These are phyloP conservation scores for Biscogniauxia sp. DNA, from an alignment of 2,329 filamentous ascomycete species.

Conservation along the genomic window DNA sequence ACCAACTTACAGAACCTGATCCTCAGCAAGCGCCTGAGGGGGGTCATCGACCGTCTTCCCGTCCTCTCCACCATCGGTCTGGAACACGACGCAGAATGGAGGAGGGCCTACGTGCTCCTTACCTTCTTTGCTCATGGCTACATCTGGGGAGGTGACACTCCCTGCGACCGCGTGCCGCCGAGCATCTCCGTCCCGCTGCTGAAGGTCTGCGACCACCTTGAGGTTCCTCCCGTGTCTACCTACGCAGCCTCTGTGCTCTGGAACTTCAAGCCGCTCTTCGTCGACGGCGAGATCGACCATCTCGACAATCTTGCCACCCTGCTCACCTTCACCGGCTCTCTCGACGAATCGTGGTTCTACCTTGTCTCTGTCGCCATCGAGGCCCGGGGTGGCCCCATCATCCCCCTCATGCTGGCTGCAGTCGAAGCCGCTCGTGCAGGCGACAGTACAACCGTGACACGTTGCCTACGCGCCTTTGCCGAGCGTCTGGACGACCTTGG, in stretches of 20 bases:
- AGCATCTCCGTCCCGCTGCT: conserved; percentile 82
- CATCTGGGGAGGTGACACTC: conserved; percentile 89
- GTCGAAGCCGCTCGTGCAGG: conserved; percentile 73
- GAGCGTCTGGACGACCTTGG: conserved; percentile 85
- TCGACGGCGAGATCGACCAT: conserved; percentile 75
- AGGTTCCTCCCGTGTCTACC: conserved; percentile 88
- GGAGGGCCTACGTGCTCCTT: conserved; percentile 85
- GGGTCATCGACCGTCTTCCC: conserved; percentile 76
- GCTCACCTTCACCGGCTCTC: conserved; percentile 86
- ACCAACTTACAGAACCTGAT: conserved; percentile 85
- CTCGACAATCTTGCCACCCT: conserved; percentile 87
- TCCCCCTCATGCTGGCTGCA: conserved; percentile 85
- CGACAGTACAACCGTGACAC: conserved; percentile 69
- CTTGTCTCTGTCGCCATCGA: conserved; percentile 94
- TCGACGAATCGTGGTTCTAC: conserved; percentile 99
- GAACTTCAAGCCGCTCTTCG: conserved; percentile 94
- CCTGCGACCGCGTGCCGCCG: conserved; percentile 74
- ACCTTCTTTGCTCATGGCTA: conserved; percentile 93
- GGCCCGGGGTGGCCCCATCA: conserved; percentile 80
- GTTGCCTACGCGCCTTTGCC: conserved; percentile 77
- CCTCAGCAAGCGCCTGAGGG: conserved; percentile 77
- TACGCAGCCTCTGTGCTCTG: conserved; percentile 90
- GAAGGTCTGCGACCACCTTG: conserved; percentile 70
- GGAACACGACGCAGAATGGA: conserved; percentile 84
- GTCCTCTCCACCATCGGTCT: conserved; percentile 80